Conservation (phyloP, 192 early-diverging fungal genomes). For the Coemansia sp. region DNA sequence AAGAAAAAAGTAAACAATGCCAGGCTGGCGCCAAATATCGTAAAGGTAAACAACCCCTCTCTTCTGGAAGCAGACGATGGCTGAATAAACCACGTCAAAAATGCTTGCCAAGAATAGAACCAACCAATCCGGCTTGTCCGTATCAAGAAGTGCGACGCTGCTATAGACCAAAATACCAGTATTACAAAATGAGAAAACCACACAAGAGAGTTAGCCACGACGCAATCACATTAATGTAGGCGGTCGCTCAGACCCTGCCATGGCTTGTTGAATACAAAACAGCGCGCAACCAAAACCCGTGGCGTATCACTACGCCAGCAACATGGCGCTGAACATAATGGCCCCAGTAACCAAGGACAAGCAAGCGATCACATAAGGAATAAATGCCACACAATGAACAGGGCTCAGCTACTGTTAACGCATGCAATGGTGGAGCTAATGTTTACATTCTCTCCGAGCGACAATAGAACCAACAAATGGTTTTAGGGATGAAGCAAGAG, state of each 20-base stretch:
- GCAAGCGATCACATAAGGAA: too few relatives aligned
- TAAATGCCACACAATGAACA: too few relatives aligned
- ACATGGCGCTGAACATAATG: conserved; percentile 9
- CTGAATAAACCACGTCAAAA: conserved; percentile 2
- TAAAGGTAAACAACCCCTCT: conserved; percentile 11
- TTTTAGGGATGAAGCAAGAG: too few relatives aligned
- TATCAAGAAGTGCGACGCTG: conserved; percentile 2
- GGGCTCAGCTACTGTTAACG: too few relatives aligned
- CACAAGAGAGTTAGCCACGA: conserved; percentile 1
- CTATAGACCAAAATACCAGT: conserved; percentile 1
- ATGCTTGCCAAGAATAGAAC: conserved; percentile 2
- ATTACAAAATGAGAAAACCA: too few relatives aligned
- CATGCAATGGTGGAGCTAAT: too few relatives aligned
- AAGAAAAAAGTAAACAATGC: conserved; percentile 12
- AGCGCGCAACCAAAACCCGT: too few relatives aligned
- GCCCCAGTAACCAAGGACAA: background rate
- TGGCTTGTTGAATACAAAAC: too few relatives aligned
- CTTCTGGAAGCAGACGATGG: conserved; percentile 3
- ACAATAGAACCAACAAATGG: too few relatives aligned
- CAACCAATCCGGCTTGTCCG: background rate
- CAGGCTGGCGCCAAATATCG: background rate
- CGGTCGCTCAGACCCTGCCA: conserved; percentile 4
- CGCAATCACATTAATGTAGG: background rate
- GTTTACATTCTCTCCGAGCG: too few relatives aligned
- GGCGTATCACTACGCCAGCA: background rate